A percentile compares a stretch with the other conserved stretches of the same genome.
These are phyloP conservation scores for Globisporangium iwayamae DNA, from an alignment of 352 stramenopile species.

Conservation along the genomic window DNA sequence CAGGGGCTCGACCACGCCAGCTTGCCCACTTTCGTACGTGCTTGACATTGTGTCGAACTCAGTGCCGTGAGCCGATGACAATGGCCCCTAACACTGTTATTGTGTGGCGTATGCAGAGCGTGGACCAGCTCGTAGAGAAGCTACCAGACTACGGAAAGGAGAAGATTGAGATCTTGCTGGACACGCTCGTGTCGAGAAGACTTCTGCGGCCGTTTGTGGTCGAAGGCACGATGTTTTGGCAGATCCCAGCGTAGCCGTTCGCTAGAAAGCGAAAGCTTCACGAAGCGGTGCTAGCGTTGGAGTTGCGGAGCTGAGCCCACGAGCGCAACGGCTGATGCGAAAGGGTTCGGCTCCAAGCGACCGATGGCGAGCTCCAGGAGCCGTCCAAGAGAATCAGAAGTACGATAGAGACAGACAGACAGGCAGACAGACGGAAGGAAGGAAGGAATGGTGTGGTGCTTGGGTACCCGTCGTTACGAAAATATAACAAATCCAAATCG, in stretches of 20 bases:
- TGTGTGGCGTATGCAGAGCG: conserved; percentile 33
- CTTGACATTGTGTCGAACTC: conserved; percentile 16
- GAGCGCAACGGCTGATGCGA: neutral
- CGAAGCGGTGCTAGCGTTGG: neutral
- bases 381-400: neutral
- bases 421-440: too few species aligned
- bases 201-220: conserved; percentile 80
- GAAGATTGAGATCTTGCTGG: conserved; percentile 75
- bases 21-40: conserved; percentile 63
- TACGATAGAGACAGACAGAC: neutral
- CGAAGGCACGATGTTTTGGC: conserved; percentile 85
- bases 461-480: conserved; percentile 5
- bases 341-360: neutral
- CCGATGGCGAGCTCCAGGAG: conserved; percentile 1
- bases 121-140: conserved; percentile 65
- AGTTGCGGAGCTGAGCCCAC: neutral
- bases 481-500: conserved; percentile 1
- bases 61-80: conserved; percentile 5
- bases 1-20: conserved; percentile 39
- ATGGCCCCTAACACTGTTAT: neutral
- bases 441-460: neutral
- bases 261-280: neutral
- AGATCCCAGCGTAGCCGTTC: conserved; percentile 35
- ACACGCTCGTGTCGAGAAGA: conserved; percentile 69
- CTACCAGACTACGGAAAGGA: conserved; percentile 63